These are phyloP conservation scores for Clonostachys chloroleuca DNA, from an alignment of 2,329 filamentous ascomycete species.

Conservation along the genomic window DNA sequence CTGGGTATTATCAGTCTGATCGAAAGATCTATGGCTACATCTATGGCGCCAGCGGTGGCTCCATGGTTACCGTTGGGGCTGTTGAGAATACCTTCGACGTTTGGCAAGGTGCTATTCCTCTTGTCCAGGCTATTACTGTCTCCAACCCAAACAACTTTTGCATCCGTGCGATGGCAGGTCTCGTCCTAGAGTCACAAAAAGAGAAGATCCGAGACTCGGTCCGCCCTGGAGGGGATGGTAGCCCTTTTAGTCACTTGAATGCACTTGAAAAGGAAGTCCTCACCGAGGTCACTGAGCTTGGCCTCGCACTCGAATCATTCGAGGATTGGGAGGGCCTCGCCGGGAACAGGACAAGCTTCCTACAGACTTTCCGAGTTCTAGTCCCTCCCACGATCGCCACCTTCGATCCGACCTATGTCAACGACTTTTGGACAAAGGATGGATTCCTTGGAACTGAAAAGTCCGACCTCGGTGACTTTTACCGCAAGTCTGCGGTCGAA, in stretches of 20 bases:
- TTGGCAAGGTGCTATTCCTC: slow-evolving; percentile 12
- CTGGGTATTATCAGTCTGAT: slow-evolving; percentile 5
- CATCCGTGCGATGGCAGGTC: slow-evolving; percentile 5
- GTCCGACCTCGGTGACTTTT: slow-evolving; percentile 4
- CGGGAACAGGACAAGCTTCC: background rate
- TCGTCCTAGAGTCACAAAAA: background rate
- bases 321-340: slow-evolving; percentile 5
- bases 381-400: slow-evolving; percentile 1
- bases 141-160: slow-evolving; percentile 9
- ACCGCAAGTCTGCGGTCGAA: slow-evolving; percentile 2
- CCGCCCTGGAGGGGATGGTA: slow-evolving; percentile 5
- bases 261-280: slow-evolving; percentile 1
- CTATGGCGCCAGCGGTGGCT: slow-evolving; percentile 14
- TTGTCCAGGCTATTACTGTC: slow-evolving; percentile 10
- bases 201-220: slow-evolving; percentile 4
- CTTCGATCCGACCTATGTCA: slow-evolving; percentile 5
- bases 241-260: slow-evolving; percentile 1
- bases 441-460: slow-evolving; percentile 8
- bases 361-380: background rate
- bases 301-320: slow-evolving; percentile 3
- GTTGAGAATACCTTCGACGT: slow-evolving; percentile 10
- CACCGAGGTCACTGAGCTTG: slow-evolving; percentile 3
- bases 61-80: slow-evolving; percentile 9
- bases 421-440: slow-evolving; percentile 9
- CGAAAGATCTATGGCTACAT: slow-evolving; percentile 11